phyloP scores from a whole-genome alignment of 2,329 filamentous ascomycete genomes.

The Monosporascus sp. region DNA sequence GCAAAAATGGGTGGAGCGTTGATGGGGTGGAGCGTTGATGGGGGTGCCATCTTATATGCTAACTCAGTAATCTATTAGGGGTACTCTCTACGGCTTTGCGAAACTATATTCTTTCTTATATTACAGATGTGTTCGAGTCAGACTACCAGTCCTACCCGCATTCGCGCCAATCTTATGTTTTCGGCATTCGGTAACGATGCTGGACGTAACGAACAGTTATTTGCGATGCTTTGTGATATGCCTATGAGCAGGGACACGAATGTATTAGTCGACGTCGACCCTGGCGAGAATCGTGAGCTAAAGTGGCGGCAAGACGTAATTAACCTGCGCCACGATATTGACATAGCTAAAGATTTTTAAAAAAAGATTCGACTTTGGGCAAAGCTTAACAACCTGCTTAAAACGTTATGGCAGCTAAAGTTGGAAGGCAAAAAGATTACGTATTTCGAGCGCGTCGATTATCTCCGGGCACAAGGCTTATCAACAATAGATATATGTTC shows the following conservation, averaged over 20 bases:
- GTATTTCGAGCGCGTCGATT: background rate
- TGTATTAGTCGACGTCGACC: background rate
- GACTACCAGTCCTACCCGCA: background rate
- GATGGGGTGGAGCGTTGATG: no score
- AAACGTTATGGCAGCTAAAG: background rate
- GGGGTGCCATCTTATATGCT: no score
- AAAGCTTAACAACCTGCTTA: background rate
- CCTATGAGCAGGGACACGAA: background rate
- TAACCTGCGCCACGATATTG: background rate
- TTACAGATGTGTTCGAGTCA: background rate
- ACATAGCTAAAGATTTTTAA: background rate
- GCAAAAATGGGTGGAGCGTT: no score
- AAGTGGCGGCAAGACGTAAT: background rate
- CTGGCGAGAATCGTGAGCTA: no score
- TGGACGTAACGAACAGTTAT: background rate
- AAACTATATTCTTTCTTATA: background rate
- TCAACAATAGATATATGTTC: background rate
- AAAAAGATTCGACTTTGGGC: background rate
- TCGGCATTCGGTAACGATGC: background rate
- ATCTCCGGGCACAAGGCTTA: background rate
- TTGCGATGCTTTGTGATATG: background rate
- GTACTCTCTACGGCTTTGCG: background rate
- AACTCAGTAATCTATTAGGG: background rate
- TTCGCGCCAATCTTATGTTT: background rate
- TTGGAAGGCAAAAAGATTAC: background rate